Evolutionary conservation across 192 early-diverging fungal genomes (phyloP), one percentile per base, ranked within the genome.

Genomic region (Backusella circina): DNA sequence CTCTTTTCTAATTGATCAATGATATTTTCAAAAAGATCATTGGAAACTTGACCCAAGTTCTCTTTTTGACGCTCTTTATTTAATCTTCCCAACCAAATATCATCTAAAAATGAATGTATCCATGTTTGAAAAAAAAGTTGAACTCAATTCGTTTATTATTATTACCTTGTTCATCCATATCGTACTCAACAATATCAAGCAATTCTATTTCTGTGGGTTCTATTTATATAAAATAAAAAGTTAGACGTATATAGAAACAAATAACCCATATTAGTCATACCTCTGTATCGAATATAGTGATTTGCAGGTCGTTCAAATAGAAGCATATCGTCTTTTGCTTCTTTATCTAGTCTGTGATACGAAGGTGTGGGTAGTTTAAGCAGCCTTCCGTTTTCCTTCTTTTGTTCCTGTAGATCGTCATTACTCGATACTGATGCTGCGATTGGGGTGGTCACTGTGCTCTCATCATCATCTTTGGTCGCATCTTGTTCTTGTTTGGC

Each of bases 1-100:
- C 94, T 93, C 80, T 99, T 99, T 80, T 99, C 98, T 18, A 97
- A 79, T 13, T 86, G 82, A 79, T 99, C 98, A 77, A 99, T 90
- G 13, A 97, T 84, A 41, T 81, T 79, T 81, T 99, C 98, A 83
- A 99, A 95, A 41, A 92, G 72, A 47, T 90, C 83, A 16, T 86
- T 77, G 9, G 86, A 75, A 28, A 91, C 76, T 30, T 85, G 83
- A 1, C 86, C 86, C 5, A 87, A 64, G 23, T 83, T 84, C 32
- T 89, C 82, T 54, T 81, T 84, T 28, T 77, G 82, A 5, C 93
- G 83, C 70, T 92, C 86, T 26, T 71, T 82, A 77, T 98, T 97
- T 3, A 94, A 72, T 54, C 84, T 75, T 33, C 82, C 79, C 36
- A 96, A 80, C 95, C 94, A 97, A 39, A 80, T 77, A 66, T 89